A percentile compares a stretch with the other conserved stretches of the same genome.
Conservation (phyloP, 2,329 filamentous ascomycete species). For the Cladosporium sp. region DNA sequence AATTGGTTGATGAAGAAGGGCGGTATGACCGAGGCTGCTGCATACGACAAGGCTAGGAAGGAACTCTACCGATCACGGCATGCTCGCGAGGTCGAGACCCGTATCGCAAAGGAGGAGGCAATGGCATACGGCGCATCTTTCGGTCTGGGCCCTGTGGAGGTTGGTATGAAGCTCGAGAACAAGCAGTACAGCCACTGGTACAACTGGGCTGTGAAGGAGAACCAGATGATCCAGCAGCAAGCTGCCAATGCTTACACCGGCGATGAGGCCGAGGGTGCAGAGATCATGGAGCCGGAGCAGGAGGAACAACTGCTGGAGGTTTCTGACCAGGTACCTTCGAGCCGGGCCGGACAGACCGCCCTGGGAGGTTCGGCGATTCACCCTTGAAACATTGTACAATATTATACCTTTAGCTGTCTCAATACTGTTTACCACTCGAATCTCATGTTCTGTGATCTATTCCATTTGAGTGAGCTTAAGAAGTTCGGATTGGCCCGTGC, state of each 20-base stretch:
- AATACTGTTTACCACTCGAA: background rate
- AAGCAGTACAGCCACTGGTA: conserved; percentile 79
- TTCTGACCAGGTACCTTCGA: conserved; percentile 27
- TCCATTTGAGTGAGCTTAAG: too few species aligned
- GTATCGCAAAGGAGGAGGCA: conserved; percentile 85
- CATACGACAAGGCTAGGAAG: conserved; percentile 81
- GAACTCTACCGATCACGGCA: conserved; percentile 88
- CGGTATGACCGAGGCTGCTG: conserved; percentile 45
- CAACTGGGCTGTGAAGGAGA: conserved; percentile 61
- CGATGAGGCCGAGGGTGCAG: conserved; percentile 31
- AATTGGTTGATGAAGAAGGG: conserved; percentile 67
- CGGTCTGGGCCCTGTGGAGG: conserved; percentile 66
- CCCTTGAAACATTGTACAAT: conserved; percentile 22
- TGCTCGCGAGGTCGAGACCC: conserved; percentile 72
- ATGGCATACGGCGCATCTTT: conserved; percentile 82
- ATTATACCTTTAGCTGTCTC: conserved; percentile 8
- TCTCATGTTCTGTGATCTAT: background rate
- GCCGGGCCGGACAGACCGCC: conserved; percentile 31
- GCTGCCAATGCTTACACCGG: conserved; percentile 41
- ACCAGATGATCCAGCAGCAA: conserved; percentile 44
- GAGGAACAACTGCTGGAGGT: conserved; percentile 35
- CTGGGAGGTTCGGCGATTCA: conserved; percentile 35
- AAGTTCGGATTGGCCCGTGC: too few species aligned
- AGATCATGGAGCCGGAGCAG: conserved; percentile 29
- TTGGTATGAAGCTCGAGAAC: conserved; percentile 80